These are phyloP conservation scores for Pneumocystis murina DNA, from an alignment of 1,139 yeast genomes.

Conservation along the genomic window DNA sequence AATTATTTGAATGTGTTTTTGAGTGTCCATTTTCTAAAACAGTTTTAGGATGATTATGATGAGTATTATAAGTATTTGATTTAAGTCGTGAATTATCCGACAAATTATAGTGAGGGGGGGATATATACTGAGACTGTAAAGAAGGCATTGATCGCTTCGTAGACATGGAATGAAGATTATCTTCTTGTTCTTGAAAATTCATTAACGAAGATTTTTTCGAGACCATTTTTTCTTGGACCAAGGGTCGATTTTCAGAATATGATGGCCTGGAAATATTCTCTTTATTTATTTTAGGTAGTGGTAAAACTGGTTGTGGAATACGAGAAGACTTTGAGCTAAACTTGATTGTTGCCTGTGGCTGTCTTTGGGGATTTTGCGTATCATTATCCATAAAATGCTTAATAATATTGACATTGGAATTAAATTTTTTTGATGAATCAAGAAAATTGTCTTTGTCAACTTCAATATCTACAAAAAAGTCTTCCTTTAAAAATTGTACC, in stretches of 20 bases:
- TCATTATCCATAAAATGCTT: neutral
- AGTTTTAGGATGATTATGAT: neutral
- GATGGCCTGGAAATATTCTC: neutral
- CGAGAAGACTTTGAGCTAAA: constrained; percentile 12
- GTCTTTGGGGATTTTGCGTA: constrained; percentile 1
- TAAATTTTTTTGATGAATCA: neutral
- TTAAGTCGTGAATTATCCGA: constrained; percentile 6
- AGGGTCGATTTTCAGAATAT: neutral
- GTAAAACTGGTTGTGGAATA: constrained; percentile 13
- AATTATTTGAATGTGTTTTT: neutral
- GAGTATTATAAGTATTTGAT: neutral
- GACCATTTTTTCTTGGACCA: constrained; percentile 6
- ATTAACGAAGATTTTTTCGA: constrained; percentile 13
- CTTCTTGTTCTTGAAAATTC: constrained; percentile 2
- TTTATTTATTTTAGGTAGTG: constrained; percentile 1
- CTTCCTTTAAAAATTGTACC: constrained; percentile 6
- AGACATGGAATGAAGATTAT: constrained; percentile 6
- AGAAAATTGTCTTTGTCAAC: constrained; percentile 10
- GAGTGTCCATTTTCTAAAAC: neutral
- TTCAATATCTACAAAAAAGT: constrained; percentile 14
- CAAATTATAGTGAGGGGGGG: constrained; percentile 10
- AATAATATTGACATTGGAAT: neutral
- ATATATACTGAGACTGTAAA: constrained; percentile 10
- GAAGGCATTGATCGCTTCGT: constrained; percentile 16
- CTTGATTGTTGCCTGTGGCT: constrained; percentile 3